phyloP scores from a whole-genome alignment of 2,329 filamentous ascomycete genomes.

The Penicillium rolfsii region DNA sequence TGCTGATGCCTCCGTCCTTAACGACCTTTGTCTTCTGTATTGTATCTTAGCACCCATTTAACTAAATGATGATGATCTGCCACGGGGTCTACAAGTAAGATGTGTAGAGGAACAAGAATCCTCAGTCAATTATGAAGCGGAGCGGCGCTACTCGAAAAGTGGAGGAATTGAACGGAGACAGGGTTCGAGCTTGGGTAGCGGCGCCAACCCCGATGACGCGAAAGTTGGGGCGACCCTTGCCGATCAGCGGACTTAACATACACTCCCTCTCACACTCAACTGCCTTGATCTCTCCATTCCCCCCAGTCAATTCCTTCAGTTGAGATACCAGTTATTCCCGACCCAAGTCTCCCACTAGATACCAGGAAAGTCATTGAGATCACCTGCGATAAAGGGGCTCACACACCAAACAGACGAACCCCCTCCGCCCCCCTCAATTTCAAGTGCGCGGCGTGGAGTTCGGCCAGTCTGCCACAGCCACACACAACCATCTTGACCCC shows the following conservation, averaged over 20 bases:
- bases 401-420: conserved; percentile 11
- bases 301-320: conserved; percentile 5
- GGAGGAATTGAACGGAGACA: neutral
- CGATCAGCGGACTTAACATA: conserved; percentile 28
- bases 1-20: conserved; percentile 33
- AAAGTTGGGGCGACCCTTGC: conserved; percentile 25
- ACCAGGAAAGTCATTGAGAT: conserved; percentile 8
- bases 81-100: conserved; percentile 30
- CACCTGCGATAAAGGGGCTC: conserved; percentile 13
- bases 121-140: neutral
- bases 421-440: conserved; percentile 6
- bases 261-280: conserved; percentile 7
- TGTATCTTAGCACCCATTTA: conserved; percentile 49
- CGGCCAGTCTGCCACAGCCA: conserved; percentile 4
- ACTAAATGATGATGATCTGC: conserved; percentile 41
- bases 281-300: neutral
- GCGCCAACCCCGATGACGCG: conserved; percentile 23
- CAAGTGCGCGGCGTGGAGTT: conserved; percentile 12
- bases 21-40: conserved; percentile 45
- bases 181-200: conserved; percentile 5
- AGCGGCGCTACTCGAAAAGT: neutral
- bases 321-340: neutral
- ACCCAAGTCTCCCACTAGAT: neutral
- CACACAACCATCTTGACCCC: neutral
- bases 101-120: neutral